These are phyloP conservation scores for Phytophthora chlamydospora DNA, from an alignment of 352 stramenopile species.

Conservation along the genomic window DNA sequence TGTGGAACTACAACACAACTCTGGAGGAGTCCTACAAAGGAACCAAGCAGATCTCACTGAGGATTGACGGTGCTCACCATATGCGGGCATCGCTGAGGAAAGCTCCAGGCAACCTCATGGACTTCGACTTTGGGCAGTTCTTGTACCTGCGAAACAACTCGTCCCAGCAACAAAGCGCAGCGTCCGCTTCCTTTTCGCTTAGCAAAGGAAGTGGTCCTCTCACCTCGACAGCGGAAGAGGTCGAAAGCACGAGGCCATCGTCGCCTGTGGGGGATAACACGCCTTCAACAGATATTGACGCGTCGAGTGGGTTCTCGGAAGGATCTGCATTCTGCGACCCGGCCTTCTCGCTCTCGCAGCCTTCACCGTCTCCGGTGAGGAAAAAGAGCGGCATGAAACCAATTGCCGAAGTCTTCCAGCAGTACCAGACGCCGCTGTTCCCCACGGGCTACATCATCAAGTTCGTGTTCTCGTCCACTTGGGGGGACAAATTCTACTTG, in stretches of 20 bases:
- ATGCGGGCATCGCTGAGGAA: slow-evolving; percentile 76
- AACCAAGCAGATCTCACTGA: slow-evolving; percentile 62
- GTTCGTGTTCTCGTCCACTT: slow-evolving; percentile 78
- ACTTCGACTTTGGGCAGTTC: slow-evolving; percentile 89
- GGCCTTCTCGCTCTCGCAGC: slow-evolving; percentile 14
- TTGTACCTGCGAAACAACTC: slow-evolving; percentile 50
- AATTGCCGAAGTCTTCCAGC: slow-evolving; percentile 71
- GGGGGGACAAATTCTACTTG: slow-evolving; percentile 80
- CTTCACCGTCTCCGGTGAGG: slow-evolving; percentile 2
- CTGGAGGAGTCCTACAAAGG: slow-evolving; percentile 83
- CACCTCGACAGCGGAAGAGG: slow-evolving; percentile 14
- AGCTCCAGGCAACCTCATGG: slow-evolving; percentile 71
- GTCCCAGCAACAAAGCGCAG: slow-evolving; percentile 11
- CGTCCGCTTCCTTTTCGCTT: slow-evolving; percentile 15
- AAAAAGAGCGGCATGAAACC: slow-evolving; percentile 48
- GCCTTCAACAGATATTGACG: neutral
- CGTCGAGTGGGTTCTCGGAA: slow-evolving; percentile 10
- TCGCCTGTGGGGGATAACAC: slow-evolving; percentile 7
- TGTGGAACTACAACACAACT: slow-evolving; percentile 85
- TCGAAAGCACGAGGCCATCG: slow-evolving; percentile 16
- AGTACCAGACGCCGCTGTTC: slow-evolving; percentile 89
- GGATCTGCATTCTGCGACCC: slow-evolving; percentile 12
- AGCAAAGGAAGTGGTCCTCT: slow-evolving; percentile 13
- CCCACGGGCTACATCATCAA: slow-evolving; percentile 89
- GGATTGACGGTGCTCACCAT: slow-evolving; percentile 53